A percentile compares a stretch with the other conserved stretches of the same genome.
These are phyloP conservation scores for Wickerhamiella allomyrinae DNA, from an alignment of 805 yeast genomes.

Conservation along the genomic window DNA sequence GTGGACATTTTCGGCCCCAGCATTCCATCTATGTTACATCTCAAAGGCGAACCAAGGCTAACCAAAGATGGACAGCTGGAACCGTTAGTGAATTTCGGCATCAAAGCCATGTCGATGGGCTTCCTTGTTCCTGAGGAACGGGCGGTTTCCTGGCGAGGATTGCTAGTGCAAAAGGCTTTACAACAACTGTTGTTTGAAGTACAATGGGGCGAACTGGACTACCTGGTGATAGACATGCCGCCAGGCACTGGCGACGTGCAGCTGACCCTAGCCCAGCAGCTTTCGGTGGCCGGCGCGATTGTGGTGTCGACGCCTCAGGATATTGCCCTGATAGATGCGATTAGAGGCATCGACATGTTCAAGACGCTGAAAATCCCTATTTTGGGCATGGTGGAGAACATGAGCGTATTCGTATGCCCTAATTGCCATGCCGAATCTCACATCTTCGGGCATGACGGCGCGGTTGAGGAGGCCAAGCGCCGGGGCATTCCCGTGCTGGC, in stretches of 20 bases:
- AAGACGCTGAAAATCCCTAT: conserved; percentile 56
- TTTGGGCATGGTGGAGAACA: conserved; percentile 65
- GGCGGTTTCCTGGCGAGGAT: conserved; percentile 71
- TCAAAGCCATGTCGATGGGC: conserved; percentile 84
- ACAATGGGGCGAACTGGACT: conserved; percentile 54
- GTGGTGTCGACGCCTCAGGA: conserved; percentile 82
- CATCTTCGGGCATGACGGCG: conserved; percentile 58
- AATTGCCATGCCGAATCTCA: conserved; percentile 61
- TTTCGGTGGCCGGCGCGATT: conserved; percentile 65
- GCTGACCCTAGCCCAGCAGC: conserved; percentile 63
- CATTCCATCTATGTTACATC: conserved; percentile 54
- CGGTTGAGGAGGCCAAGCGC: conserved; percentile 35
- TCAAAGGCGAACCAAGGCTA: conserved; percentile 55
- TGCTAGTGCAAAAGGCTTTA: conserved; percentile 75
- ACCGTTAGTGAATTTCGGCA: conserved; percentile 60
- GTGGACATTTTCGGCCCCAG: conserved; percentile 81
- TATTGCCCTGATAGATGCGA: conserved; percentile 65
- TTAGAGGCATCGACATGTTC: conserved; percentile 69
- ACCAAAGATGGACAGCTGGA: conserved; percentile 37
- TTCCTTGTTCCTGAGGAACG: conserved; percentile 51
- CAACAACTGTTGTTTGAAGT: conserved; percentile 77
- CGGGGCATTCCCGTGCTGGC: conserved; percentile 42
- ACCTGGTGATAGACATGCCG: conserved; percentile 69
- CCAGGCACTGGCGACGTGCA: conserved; percentile 90
- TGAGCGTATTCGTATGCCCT: conserved; percentile 67